Percentiles rank a stretch among this genome's conserved stretches.
Conservation (phyloP, 345 rosid genomes). For the Gossypium bickii region DNA sequence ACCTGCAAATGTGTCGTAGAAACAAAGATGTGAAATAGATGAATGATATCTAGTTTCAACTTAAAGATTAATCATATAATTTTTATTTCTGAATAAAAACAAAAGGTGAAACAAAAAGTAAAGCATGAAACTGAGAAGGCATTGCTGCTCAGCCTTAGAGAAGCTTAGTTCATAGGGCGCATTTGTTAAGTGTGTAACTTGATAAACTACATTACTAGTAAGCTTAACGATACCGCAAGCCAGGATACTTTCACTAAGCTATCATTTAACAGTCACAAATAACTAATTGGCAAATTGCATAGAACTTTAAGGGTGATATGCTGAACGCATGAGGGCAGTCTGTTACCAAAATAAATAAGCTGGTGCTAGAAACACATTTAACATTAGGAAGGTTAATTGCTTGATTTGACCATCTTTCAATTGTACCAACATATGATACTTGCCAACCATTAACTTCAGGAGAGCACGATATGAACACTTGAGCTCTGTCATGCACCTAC, state of each 20-base stretch:
- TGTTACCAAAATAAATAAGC: constrained; percentile 64
- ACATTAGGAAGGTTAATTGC: constrained; percentile 49
- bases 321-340: not conserved
- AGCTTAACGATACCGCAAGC: not conserved
- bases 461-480: constrained; percentile 64
- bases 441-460: constrained; percentile 32
- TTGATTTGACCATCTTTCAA: constrained; percentile 75
- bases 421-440: constrained; percentile 48
- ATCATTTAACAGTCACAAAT: not conserved
- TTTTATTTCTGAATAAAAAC: not conserved
- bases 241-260: not conserved
- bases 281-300: not conserved
- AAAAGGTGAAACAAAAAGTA: not conserved
- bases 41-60: not conserved
- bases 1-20: constrained; percentile 39
- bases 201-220: not conserved
- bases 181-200: not conserved
- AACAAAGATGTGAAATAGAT: not conserved
- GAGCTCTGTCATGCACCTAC: constrained; percentile 94
- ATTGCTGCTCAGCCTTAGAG: not conserved
- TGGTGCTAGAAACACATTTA: constrained; percentile 51
- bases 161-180: not conserved
- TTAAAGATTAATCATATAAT: not conserved
- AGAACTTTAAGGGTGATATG: not conserved
- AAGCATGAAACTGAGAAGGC: constrained; percentile 2